Base-by-base conservation (phyloP, 2,329 filamentous ascomycete genomes). In the Dactylella cylindrospora region DNA sequence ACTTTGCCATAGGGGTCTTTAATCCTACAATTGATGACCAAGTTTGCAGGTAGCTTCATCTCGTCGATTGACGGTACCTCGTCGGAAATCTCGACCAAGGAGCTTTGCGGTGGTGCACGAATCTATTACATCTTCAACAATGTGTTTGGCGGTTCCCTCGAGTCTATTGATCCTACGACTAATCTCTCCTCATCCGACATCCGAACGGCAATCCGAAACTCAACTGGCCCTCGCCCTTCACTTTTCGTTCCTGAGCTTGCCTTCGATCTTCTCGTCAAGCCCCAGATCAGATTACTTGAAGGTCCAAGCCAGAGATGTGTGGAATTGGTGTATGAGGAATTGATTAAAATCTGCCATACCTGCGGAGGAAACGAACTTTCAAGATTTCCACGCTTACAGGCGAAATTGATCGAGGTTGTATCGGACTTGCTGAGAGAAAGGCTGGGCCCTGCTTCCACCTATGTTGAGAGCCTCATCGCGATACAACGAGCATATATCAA, bases 101-200 rank as follows among this genome's bases (percentile, higher is more conserved):
- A 97, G 75, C 82, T 97, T 8, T 95, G 90, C 70, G 90, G 90
- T 71, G 90, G 90, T 71, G 90, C 90, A 39, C 83, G 91, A 60
- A 96, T 97, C 70, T 97, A 97, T 76, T 96, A 97, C 75, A 96
- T 97, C 68, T 97, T 96, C 80, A 97, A 97, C 76, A 95, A 90
- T 3, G 91, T 97, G 35, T 98, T 97, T 73, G 93, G 93, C 59
- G 96, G 91, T 74, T 94, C 91, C 15, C 78, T 98, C 44, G 93
- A 98, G 73, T 87, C 90, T 17, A 95, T 98, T 68, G 91, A 98
- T 69, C 93, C 93, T 3, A 98, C 91, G 1, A 88, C 86, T 40
- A 98, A 98, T 70, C 84, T 98, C 61, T 93, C 93, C 5, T 88
- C 91, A 10, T 82, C 91, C 41, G 93, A 98, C 72, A 98, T 98